Evolutionary conservation across 306 rosid species (phyloP), one percentile per base, ranked within the genome.

Genomic region (Datisca glomerata): DNA sequence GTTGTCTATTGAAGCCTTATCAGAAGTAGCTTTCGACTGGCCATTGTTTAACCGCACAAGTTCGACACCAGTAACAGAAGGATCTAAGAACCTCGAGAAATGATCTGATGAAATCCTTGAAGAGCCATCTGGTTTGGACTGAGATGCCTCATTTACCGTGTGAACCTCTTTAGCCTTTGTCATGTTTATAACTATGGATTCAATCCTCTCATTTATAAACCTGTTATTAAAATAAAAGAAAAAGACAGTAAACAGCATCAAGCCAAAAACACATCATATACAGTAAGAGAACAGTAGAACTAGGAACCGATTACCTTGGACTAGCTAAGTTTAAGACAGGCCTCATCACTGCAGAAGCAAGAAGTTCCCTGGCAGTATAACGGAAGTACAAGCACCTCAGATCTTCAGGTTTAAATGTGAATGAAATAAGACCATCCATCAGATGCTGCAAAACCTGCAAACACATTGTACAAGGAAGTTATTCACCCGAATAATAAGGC

Each of bases 201-300:
- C 96, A 68, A 91, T 75, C 69, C 94, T 70, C 67, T 80, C 96
- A 57, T 91, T 91, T 43, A 91, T 73, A 73, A 91, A 91, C 75
- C 98, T 89, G 75, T 65, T 61, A 89, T 33, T 47, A 43, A 53
- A 57, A 24, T 50, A 53, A n/a, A n/a, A n/a, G n/a, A n/a, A n/a
- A n/a, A n/a, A n/a, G n/a, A n/a, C n/a, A n/a, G n/a, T n/a, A n/a
- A 38, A 69, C 4, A 16, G 57, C 39, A 53, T 41, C 37, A 48
- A 47, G 36, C 42, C 23, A 43, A 29, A 33, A 24, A 20, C 12
- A 28, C 21, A 40, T 41, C 28, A 27, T 4, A 55, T n/a, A n/a
- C n/a, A n/a, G n/a, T n/a, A n/a, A n/a, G n/a, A n/a, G n/a, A n/a
- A n/a, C n/a, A n/a, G n/a, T n/a, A n/a, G 55, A 15, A 41, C 27